Percentiles rank a stretch among this genome's conserved stretches.
phyloP scores from a whole-genome alignment of 768 basidiomycete species.

The Tricholoma terreum region DNA sequence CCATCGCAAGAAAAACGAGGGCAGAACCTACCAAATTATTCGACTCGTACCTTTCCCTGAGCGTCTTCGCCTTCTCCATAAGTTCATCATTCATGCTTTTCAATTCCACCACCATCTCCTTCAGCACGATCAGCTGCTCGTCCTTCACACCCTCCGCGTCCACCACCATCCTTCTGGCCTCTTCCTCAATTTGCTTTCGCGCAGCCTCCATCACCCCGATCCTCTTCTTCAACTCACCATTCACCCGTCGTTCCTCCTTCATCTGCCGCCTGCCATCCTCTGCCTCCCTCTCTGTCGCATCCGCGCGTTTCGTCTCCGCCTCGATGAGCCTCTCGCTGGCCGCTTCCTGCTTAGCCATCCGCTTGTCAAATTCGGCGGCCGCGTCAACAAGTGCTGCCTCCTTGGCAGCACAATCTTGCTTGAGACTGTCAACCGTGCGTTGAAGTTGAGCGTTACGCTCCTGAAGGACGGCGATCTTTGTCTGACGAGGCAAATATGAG shows the following conservation, averaged over 20 bases:
- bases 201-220: constrained; percentile 8
- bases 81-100: constrained; percentile 25
- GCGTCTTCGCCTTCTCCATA: constrained; percentile 19
- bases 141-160: constrained; percentile 2
- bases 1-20: not conserved
- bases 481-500: constrained; percentile 6
- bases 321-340: constrained; percentile 23
- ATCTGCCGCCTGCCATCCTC: constrained; percentile 16
- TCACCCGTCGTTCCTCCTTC: constrained; percentile 11
- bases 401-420: constrained; percentile 24
- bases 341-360: constrained; percentile 25
- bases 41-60: constrained; percentile 40
- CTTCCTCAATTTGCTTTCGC: constrained; percentile 9
- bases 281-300: constrained; percentile 24
- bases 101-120: constrained; percentile 14
- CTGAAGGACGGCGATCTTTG: constrained; percentile 33
- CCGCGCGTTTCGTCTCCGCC: constrained; percentile 25
- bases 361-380: constrained; percentile 23
- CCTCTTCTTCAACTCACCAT: constrained; percentile 12
- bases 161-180: constrained; percentile 6
- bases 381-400: constrained; percentile 11
- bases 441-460: constrained; percentile 37
- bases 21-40: constrained; percentile 42
- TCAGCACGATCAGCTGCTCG: constrained; percentile 13
- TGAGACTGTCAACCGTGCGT: constrained; percentile 19